Conservation (phyloP, 306 rosid species). For the Pyrus pyrifolia region DNA sequence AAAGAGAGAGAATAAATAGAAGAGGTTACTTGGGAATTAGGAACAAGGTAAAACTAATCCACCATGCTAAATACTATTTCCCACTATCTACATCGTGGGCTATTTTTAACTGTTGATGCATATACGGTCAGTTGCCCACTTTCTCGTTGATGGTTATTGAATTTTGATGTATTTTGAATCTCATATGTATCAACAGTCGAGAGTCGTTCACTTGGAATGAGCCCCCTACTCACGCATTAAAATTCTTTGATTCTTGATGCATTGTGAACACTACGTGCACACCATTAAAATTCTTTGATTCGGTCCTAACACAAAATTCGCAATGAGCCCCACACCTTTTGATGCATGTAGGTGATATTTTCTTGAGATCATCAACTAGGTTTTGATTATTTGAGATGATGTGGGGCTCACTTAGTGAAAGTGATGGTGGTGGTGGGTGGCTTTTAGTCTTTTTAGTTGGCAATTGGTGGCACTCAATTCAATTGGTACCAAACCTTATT, state of each 20-base stretch:
- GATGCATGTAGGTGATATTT: neutral
- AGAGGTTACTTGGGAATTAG: constrained; percentile 29
- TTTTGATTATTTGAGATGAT: neutral
- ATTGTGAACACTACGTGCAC: neutral
- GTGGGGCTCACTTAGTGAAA: neutral
- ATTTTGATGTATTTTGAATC: neutral
- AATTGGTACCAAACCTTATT: neutral
- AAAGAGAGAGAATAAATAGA: constrained; percentile 6
- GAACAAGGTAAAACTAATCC: constrained; percentile 36
- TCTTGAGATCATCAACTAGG: constrained; percentile 12
- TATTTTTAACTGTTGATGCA: neutral
- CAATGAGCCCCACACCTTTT: neutral
- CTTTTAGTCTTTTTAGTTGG: constrained; percentile 3
- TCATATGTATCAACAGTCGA: constrained; percentile 7
- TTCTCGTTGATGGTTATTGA: no score
- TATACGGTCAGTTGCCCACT: no score
- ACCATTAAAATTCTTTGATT: no score
- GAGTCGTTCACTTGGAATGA: neutral
- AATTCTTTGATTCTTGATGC: no score
- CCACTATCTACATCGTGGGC: neutral
- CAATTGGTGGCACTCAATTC: neutral
- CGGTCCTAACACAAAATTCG: constrained; percentile 11
- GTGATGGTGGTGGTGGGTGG: neutral
- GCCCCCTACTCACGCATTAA: neutral
- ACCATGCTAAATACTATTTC: neutral